Evolutionary conservation across 306 rosid species (phyloP), one percentile per base, ranked within the genome.

Genomic region (Sindora glabra): DNA sequence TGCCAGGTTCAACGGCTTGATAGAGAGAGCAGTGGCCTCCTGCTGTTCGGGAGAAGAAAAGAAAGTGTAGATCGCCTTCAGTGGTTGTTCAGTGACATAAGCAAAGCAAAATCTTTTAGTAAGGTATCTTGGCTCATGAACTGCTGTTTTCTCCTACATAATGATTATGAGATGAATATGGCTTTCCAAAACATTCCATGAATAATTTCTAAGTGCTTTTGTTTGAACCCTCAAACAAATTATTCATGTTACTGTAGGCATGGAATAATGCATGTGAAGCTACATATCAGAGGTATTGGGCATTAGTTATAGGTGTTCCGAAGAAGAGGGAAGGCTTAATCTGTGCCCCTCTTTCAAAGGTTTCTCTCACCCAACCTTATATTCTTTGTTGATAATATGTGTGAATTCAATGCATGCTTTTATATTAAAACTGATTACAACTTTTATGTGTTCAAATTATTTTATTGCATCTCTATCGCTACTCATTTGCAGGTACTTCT

Each of bases 1-100:
- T n/a, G n/a, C n/a, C 23, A 82, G 87, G 81, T 82, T 61, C 87
- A 82, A 68, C 87, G 87, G 38, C 80, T 82, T 51, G 84, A 82
- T 60, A 65, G 77, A 57, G 87, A 81, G 72, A 78, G 74, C 72
- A 82, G 87, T 14, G 81, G 87, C 68, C 68, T 78, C 14, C 69
- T 71, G 49, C 37, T 82, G 55, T 64, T 82, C 81, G 87, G 87
- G 26, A 75, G 87, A 68, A 82, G 84, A 61, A 75, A 75, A 32
- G 87, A 78, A 55, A 78, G 84, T 60, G 53, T 69, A 25, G 67
- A 48, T 48, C 76, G 48, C 39, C 77, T 82, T 6, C 76, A 78
- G 26, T 74, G 72, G 70, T 16, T 78, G 49, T 81, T 70, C 56
- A 68, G 74, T 48, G 73, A 81, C 30, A 39, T 34, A 42, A 68